A percentile compares a stretch with the other conserved stretches of the same genome.
Conservation (phyloP, 2,329 filamentous ascomycete species). For the Cladosporium cucumerinum region DNA sequence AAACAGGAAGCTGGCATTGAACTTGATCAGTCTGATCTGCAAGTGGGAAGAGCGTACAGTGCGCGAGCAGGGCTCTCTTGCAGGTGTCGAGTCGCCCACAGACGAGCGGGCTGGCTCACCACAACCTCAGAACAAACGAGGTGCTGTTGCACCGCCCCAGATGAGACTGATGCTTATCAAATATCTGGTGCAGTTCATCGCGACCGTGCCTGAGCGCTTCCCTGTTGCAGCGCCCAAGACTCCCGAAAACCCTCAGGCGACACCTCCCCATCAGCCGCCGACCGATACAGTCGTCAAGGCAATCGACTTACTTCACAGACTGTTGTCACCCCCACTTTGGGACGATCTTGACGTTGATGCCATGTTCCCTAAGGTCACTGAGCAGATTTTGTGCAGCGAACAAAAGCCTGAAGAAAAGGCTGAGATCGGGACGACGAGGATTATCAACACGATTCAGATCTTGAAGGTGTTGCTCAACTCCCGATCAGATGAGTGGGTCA, state of each 20-base stretch:
- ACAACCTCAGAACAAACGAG: slow-evolving; percentile 26
- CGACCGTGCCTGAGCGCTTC: slow-evolving; percentile 81
- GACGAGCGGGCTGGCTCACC: slow-evolving; percentile 18
- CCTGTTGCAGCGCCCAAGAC: slow-evolving; percentile 62
- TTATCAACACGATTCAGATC: slow-evolving; percentile 92
- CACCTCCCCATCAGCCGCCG: slow-evolving; percentile 49
- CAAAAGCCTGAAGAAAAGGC: slow-evolving; percentile 47
- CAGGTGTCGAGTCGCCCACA: slow-evolving; percentile 26
- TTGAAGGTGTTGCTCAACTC: slow-evolving; percentile 84
- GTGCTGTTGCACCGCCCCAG: slow-evolving; percentile 43
- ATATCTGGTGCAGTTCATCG: slow-evolving; percentile 94
- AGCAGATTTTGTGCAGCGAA: slow-evolving; percentile 78
- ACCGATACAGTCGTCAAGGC: slow-evolving; percentile 84
- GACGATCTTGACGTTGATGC: slow-evolving; percentile 80
- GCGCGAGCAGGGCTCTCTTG: slow-evolving; percentile 50
- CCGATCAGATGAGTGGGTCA: slow-evolving; percentile 87
- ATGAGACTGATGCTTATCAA: slow-evolving; percentile 81
- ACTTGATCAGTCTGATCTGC: slow-evolving; percentile 87
- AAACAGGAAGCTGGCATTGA: slow-evolving; percentile 84
- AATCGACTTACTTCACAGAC: slow-evolving; percentile 73
- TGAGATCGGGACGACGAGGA: slow-evolving; percentile 77
- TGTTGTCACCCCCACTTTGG: slow-evolving; percentile 87
- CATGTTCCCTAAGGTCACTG: slow-evolving; percentile 83
- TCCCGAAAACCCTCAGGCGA: slow-evolving; percentile 48
- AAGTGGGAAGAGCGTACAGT: slow-evolving; percentile 86